Conservation (phyloP, 2,329 filamentous ascomycete genomes). For the Ophiocordyceps camponoti-floridani region DNA sequence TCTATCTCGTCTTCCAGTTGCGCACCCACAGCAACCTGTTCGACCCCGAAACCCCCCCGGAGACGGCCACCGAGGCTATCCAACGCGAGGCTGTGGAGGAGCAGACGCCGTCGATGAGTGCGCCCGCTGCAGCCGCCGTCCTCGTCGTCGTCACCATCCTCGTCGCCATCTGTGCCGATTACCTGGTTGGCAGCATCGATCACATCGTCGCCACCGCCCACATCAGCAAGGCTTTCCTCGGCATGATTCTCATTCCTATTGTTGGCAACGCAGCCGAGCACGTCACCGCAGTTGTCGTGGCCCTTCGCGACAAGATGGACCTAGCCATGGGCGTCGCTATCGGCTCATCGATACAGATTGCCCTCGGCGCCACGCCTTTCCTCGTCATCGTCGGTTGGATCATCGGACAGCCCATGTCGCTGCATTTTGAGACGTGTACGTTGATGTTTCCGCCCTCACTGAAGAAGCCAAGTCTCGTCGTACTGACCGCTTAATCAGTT, state of each 20-base stretch:
- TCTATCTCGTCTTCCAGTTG: slow-evolving; percentile 67
- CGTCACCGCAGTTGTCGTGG: slow-evolving; percentile 65
- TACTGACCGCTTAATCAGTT: slow-evolving; percentile 19
- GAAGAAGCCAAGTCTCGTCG: too few species aligned
- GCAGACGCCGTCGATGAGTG: slow-evolving; percentile 4
- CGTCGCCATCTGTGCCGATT: slow-evolving; percentile 59
- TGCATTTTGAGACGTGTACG: slow-evolving; percentile 53
- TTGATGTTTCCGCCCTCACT: background rate
- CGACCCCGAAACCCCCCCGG: slow-evolving; percentile 26
- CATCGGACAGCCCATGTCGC: slow-evolving; percentile 52
- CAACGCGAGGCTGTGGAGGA: slow-evolving; percentile 8
- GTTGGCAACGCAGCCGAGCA: slow-evolving; percentile 70
- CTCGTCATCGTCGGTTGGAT: slow-evolving; percentile 70
- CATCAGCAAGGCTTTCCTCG: slow-evolving; percentile 68
- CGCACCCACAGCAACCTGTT: slow-evolving; percentile 58
- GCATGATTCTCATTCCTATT: slow-evolving; percentile 61
- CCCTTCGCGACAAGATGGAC: slow-evolving; percentile 61
- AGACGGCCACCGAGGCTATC: background rate
- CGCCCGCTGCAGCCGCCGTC: slow-evolving; percentile 28
- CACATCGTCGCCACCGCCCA: slow-evolving; percentile 48
- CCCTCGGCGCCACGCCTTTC: slow-evolving; percentile 63
- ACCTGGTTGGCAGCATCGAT: slow-evolving; percentile 61
- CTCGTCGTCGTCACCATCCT: slow-evolving; percentile 52
- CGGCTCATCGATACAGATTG: slow-evolving; percentile 69
- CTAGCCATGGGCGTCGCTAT: slow-evolving; percentile 63